These are phyloP conservation scores for Agaricus sinodeliciosus DNA, from an alignment of 768 basidiomycete genomes.

Conservation along the genomic window DNA sequence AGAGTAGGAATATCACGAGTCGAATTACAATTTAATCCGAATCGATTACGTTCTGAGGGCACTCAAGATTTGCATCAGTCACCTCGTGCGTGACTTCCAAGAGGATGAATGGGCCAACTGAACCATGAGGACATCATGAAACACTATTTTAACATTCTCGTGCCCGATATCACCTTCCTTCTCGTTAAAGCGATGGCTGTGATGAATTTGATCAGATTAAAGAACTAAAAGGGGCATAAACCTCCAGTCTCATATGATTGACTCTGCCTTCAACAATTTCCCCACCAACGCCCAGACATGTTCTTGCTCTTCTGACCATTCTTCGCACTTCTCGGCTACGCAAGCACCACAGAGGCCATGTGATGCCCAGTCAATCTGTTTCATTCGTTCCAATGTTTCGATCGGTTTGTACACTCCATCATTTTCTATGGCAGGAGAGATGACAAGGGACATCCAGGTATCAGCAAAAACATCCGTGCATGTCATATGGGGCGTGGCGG, in stretches of 20 bases:
- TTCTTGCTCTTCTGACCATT: constrained; percentile 60
- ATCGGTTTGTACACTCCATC: constrained; percentile 66
- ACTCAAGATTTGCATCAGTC: too few relatives aligned
- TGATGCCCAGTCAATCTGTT: constrained; percentile 48
- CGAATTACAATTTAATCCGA: too few relatives aligned
- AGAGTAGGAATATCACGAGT: too few relatives aligned
- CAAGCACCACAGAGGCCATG: constrained; percentile 57
- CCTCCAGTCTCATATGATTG: background rate
- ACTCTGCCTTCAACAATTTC: constrained; percentile 37
- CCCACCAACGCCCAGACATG: constrained; percentile 57
- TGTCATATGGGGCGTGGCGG: constrained; percentile 62
- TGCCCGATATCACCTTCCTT: background rate
- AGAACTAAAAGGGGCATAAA: too few relatives aligned
- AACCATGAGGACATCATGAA: too few relatives aligned
- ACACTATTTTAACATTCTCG: background rate
- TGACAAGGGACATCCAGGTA: constrained; percentile 66
- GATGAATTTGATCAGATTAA: background rate
- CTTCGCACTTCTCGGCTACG: constrained; percentile 48
- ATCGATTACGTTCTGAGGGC: too few relatives aligned
- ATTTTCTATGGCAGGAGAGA: constrained; percentile 53
- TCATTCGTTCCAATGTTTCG: constrained; percentile 60
- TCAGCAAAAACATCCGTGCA: constrained; percentile 72
- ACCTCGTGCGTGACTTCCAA: too few relatives aligned
- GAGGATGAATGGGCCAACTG: too few relatives aligned
- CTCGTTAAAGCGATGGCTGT: background rate